Base-by-base conservation (phyloP, 116 monocot genomes). In the Cymodocea nodosa region DNA sequence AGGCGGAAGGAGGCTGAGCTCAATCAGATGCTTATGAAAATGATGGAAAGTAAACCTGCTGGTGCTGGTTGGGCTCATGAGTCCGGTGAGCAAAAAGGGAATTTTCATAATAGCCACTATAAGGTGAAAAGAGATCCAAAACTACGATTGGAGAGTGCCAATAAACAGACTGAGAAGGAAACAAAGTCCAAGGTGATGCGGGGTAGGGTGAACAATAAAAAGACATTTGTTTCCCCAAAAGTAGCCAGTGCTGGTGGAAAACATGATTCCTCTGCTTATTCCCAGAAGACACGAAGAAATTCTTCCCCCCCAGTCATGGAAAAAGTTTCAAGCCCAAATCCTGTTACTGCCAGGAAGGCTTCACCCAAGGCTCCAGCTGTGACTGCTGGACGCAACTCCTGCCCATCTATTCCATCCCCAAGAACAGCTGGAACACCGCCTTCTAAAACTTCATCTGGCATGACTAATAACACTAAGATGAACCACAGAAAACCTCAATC, bases 1-100 rank as follows among this genome's bases (percentile, higher is more conserved):
- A 80, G 70, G 16, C 84, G 86, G 65, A 89, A 91, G 54, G 98
- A 98, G 70, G 92, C 80, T 25, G 98, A 98, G 65, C 75, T 98
- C 25, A 88, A 97, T 60, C 76, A 90, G 50, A 84, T 86, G 83
- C 55, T 90, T 39, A 76, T 82, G 81, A 89, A 89, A 66, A 82
- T 98, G 78, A 86, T 86, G 89, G 82, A 82, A 36, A 81, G 13
- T 51, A 88, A 84, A 66, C 66, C 84, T 67, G 79, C 70, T 71
- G 51, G 71, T 16, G 35, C 10, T 15, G 56, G 8, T 63, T 70
- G 71, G 18, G 56, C 69, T 24, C 63, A 56, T 44, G 82, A 59
- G 0, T 65, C 82, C 30, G 63, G 15, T 65, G 83, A 83, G 69
- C 74, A 84, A 51, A 86, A 66, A 61, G 81, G 80, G 4, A 80